phyloP scores from a whole-genome alignment of 768 basidiomycete species.

The Termitomyces sp. region DNA sequence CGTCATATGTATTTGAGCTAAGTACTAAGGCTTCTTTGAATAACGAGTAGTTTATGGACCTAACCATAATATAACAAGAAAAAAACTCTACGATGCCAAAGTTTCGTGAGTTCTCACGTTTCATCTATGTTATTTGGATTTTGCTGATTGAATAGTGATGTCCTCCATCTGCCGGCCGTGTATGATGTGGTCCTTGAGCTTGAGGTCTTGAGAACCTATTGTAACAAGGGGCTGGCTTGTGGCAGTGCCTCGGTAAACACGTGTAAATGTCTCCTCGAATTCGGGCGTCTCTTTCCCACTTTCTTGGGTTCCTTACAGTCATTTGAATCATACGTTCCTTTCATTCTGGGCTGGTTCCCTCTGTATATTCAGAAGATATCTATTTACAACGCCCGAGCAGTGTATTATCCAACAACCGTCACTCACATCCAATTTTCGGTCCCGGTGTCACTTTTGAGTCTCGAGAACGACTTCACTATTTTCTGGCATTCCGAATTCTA shows the following conservation, averaged over 20 bases:
- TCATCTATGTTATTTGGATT: too few relatives aligned
- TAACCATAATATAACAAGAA: too few relatives aligned
- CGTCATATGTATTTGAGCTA: neutral
- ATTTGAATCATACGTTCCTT: constrained; percentile 8
- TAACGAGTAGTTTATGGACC: neutral
- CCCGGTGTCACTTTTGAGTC: neutral
- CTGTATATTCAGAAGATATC: constrained; percentile 17
- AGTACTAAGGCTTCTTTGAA: neutral
- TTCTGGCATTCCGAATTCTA: neutral
- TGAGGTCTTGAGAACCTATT: too few relatives aligned
- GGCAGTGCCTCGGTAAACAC: constrained; percentile 6
- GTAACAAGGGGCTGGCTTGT: too few relatives aligned
- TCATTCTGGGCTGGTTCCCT: constrained; percentile 21
- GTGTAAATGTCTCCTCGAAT: constrained; percentile 5
- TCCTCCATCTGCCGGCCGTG: too few relatives aligned
- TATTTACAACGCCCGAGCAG: constrained; percentile 14
- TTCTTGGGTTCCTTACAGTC: constrained; percentile 10
- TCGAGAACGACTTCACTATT: constrained; percentile 6
- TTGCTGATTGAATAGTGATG: too few relatives aligned
- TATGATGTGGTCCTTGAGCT: too few relatives aligned
- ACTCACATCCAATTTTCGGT: too few relatives aligned
- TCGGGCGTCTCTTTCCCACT: neutral
- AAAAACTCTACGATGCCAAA: neutral
- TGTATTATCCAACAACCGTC: neutral
- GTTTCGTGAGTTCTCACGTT: neutral